Conservation (phyloP, 805 yeast genomes). For the Candida oleophila region DNA sequence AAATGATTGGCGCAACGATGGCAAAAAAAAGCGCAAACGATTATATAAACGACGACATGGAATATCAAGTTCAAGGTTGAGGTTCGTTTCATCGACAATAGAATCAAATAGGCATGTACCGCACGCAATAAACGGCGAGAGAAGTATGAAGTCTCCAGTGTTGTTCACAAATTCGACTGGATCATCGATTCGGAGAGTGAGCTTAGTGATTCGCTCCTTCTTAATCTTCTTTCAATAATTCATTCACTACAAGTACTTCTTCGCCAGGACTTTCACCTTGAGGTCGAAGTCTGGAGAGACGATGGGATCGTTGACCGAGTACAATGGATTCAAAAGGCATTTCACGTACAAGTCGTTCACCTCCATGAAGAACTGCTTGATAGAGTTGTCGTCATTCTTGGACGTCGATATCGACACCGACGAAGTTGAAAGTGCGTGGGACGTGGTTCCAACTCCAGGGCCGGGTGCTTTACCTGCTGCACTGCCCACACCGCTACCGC, state of each 20-base stretch:
- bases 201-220: too few species aligned
- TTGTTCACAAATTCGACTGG: too few species aligned
- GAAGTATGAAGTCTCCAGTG: too few species aligned
- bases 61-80: too few species aligned
- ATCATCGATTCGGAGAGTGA: too few species aligned
- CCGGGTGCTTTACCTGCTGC: conserved; percentile 52
- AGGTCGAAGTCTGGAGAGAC: conserved; percentile 72
- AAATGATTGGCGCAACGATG: too few species aligned
- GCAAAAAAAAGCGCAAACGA: too few species aligned
- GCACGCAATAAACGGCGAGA: too few species aligned
- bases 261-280: conserved; percentile 67
- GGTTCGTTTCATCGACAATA: too few species aligned
- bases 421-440: conserved; percentile 3
- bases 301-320: conserved; percentile 72
- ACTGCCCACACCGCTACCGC: conserved; percentile 7
- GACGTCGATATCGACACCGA: conserved; percentile 8
- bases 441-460: conserved; percentile 14
- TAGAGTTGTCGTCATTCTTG: conserved; percentile 60
- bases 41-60: too few species aligned
- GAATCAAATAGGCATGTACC: too few species aligned
- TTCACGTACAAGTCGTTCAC: conserved; percentile 86
- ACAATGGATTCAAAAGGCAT: conserved; percentile 83
- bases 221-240: background rate
- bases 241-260: conserved; percentile 58
- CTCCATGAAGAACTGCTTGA: conserved; percentile 81